A percentile compares a stretch with the other conserved stretches of the same genome.
Evolutionary conservation across 2,329 filamentous ascomycete species (phyloP).

Genomic region (Fusarium chuoi): DNA sequence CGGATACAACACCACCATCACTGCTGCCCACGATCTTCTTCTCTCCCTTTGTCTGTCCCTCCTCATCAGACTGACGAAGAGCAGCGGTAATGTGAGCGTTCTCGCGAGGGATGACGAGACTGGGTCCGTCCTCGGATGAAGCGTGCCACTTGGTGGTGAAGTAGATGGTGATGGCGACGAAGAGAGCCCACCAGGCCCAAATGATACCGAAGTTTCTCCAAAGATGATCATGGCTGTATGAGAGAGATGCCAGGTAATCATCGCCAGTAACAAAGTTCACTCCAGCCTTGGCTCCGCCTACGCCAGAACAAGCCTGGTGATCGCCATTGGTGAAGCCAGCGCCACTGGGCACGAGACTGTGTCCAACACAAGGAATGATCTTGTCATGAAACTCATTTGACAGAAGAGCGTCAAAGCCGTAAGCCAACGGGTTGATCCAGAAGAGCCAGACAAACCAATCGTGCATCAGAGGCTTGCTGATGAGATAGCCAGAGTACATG

Average conservation of each 20-base stretch:
- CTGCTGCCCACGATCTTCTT: background rate
- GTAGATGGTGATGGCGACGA: constrained; percentile 66
- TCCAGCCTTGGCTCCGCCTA: constrained; percentile 64
- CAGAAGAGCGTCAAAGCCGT: constrained; percentile 75
- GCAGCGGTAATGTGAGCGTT: constrained; percentile 53
- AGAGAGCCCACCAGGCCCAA: constrained; percentile 72
- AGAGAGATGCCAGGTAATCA: constrained; percentile 66
- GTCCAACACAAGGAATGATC: constrained; percentile 60
- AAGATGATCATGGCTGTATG: constrained; percentile 61
- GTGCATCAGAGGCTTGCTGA: constrained; percentile 69
- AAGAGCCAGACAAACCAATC: constrained; percentile 72
- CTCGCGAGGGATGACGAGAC: constrained; percentile 71
- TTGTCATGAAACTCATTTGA: constrained; percentile 76
- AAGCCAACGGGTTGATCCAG: constrained; percentile 75
- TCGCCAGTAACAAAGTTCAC: constrained; percentile 63
- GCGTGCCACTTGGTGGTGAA: constrained; percentile 67
- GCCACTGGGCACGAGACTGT: constrained; percentile 63
- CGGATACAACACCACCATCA: constrained; percentile 24
- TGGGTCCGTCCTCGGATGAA: constrained; percentile 61
- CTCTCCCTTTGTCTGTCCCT: constrained; percentile 52
- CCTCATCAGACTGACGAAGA: constrained; percentile 57
- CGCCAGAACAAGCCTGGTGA: constrained; percentile 66
- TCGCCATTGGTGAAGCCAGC: constrained; percentile 56
- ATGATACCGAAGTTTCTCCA: constrained; percentile 72
- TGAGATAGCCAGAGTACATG: constrained; percentile 73